A percentile compares a stretch with the other conserved stretches of the same genome.
Evolutionary conservation across 108 stramenopile species (phyloP).

Genomic region (Cylindrotheca closterium): DNA sequence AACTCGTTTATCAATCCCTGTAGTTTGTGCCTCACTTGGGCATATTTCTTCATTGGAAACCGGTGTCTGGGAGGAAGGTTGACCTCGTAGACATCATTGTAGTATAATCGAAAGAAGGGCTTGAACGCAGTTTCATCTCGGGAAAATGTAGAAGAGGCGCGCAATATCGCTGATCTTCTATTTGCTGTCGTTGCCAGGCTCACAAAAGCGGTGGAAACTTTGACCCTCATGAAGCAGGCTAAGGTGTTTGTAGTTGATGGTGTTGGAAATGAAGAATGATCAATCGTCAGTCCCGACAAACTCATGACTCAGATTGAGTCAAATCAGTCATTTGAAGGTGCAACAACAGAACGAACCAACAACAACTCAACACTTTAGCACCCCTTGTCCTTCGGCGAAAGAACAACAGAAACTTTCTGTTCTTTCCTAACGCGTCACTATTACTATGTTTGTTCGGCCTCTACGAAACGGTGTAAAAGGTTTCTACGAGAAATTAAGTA

Average conservation of each 20-base stretch:
- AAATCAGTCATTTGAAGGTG: too few species aligned
- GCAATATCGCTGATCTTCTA: not conserved
- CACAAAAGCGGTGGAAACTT: not conserved
- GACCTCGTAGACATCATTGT: slow-evolving; percentile 95
- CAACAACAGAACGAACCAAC: too few species aligned
- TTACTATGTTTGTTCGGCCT: too few species aligned
- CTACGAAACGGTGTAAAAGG: not conserved
- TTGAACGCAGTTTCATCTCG: not conserved
- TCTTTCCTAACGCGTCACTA: too few species aligned
- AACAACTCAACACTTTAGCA: too few species aligned
- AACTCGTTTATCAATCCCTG: slow-evolving; percentile 39
- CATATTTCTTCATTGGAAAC: slow-evolving; percentile 94
- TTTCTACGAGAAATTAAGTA: not conserved
- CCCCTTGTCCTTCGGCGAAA: too few species aligned
- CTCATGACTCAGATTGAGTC: too few species aligned
- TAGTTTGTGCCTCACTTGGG: slow-evolving; percentile 66
- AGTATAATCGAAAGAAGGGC: slow-evolving; percentile 73
- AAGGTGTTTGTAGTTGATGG: not conserved
- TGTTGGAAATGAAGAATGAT: too few species aligned
- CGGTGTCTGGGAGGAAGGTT: slow-evolving; percentile 80
- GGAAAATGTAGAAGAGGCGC: not conserved
- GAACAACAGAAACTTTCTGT: too few species aligned
- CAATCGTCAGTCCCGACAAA: too few species aligned
- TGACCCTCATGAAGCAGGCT: not conserved
- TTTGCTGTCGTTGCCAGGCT: not conserved